These are phyloP conservation scores for Penicillium psychrofluorescens DNA, from an alignment of 495 filamentous ascomycete genomes.

Conservation along the genomic window DNA sequence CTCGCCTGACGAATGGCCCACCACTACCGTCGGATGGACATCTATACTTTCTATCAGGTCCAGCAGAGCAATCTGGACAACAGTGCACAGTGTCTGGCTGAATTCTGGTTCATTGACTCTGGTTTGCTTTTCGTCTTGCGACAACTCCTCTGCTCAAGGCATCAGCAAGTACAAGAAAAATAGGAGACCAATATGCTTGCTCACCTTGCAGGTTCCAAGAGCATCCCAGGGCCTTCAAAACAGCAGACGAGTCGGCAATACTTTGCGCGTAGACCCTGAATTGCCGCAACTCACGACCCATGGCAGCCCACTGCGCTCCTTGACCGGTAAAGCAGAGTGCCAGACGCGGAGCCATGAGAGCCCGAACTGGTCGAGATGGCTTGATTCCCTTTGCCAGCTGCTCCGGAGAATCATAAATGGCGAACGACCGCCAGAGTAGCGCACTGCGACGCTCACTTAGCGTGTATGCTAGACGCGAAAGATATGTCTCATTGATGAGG, in stretches of 20 bases:
- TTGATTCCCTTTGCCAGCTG: not conserved
- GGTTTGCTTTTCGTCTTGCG: no score
- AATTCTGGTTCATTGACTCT: constrained; percentile 1
- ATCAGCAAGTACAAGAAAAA: not conserved
- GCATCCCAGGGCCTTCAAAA: not conserved
- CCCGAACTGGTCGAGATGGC: no score
- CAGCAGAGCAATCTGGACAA: constrained; percentile 24
- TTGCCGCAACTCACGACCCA: not conserved
- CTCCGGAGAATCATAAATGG: not conserved
- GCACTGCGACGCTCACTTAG: not conserved
- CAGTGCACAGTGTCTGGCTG: constrained; percentile 20
- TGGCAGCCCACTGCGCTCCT: constrained; percentile 12
- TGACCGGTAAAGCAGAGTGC: constrained; percentile 18
- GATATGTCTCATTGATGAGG: not conserved
- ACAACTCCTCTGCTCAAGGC: not conserved
- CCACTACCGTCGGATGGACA: constrained; percentile 7
- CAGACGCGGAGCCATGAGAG: no score
- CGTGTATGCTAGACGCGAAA: not conserved
- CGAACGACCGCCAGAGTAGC: not conserved
- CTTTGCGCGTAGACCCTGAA: not conserved
- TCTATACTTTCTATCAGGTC: constrained; percentile 12
- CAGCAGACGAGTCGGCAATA: not conserved
- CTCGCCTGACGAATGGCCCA: constrained; percentile 20
- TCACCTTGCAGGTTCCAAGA: not conserved
- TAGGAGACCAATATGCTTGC: no score